Evolutionary conservation across 2,329 filamentous ascomycete species (phyloP).

Genomic region (Arthrocladium fulminans): DNA sequence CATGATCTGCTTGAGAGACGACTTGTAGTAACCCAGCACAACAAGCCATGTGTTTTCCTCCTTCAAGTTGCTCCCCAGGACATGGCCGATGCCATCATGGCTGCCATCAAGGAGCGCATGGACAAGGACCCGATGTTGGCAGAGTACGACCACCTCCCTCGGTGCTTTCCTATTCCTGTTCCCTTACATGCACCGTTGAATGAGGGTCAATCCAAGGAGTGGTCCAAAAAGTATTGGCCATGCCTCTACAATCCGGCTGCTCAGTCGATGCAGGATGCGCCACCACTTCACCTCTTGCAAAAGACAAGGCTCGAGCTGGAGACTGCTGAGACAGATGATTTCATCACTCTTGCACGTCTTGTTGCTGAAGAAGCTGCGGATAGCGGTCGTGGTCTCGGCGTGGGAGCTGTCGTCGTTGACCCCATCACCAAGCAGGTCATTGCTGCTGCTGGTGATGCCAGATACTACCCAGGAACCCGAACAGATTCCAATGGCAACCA

Average conservation of each 20-base stretch:
- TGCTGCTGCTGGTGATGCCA: constrained; percentile 37
- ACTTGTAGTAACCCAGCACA: constrained; percentile 4
- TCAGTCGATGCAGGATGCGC: constrained; percentile 34
- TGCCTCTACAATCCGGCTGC: constrained; percentile 38
- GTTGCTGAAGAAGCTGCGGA: constrained; percentile 32
- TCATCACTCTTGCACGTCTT: constrained; percentile 32
- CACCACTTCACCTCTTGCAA: constrained; percentile 32
- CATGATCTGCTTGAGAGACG: constrained; percentile 19
- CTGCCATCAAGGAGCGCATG: constrained; percentile 1
- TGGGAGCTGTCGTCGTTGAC: constrained; percentile 40
- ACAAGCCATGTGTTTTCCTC: constrained; percentile 7
- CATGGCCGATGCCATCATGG: constrained; percentile 8
- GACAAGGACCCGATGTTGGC: constrained; percentile 18
- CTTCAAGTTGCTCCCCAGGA: constrained; percentile 10
- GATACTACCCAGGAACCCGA: constrained; percentile 23
- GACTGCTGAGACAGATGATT: constrained; percentile 27
- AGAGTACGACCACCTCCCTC: constrained; percentile 31
- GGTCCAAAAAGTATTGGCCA: constrained; percentile 36
- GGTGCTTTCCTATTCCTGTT: constrained; percentile 26
- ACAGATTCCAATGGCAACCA: constrained; percentile 8
- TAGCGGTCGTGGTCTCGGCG: constrained; percentile 30
- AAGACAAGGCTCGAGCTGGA: constrained; percentile 29
- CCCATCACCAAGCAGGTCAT: constrained; percentile 33
- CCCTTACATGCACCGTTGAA: constrained; percentile 35
- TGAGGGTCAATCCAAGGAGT: constrained; percentile 32